Evolutionary conservation across 2,329 filamentous ascomycete species (phyloP), one percentile per base, ranked within the genome.

Genomic region (Xylariaceae sp.): DNA sequence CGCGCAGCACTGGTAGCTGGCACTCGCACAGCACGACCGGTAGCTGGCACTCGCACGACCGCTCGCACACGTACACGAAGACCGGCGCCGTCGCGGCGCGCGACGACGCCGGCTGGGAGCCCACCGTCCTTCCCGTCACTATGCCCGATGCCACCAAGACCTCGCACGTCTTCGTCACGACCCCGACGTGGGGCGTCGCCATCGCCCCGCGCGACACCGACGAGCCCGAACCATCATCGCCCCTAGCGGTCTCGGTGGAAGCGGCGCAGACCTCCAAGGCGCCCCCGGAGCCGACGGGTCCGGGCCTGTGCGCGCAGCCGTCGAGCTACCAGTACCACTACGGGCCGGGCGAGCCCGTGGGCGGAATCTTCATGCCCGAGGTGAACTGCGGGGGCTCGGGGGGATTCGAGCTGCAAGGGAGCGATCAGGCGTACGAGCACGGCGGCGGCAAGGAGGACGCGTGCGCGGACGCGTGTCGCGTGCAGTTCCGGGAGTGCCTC

Each of bases 241-340:
- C n/a, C n/a, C n/a, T n/a, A n/a, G n/a, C n/a, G n/a, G n/a, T n/a
- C n/a, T n/a, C n/a, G n/a, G n/a, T n/a, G n/a, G n/a, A n/a, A n/a
- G n/a, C n/a, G n/a, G n/a, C n/a, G n/a, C n/a, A n/a, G n/a, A n/a
- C n/a, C n/a, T n/a, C n/a, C n/a, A n/a, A n/a, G n/a, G n/a, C n/a
- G n/a, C n/a, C n/a, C n/a, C 60, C 64, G 33, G 57, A 64, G 33
- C 66, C 70, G 2, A 53, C 64, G 21, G 63, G 68, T 2, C 70
- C 67, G 36, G 66, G 67, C 44, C 64, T 75, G 47, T 75, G 71
- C 63, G 57, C 52, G 22, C 68, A 75, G 54, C 65, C 71, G n/a
- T 54, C 58, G 33, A 68, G 60, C 57, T 70, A 73, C 45, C 68
- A 70, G 51, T 73, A 70, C 45, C 77, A 76, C 33, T 90, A 88